Evolutionary conservation across 371 early-diverging fungal genomes (phyloP).

Genomic region (Apophysomyces variabilis): DNA sequence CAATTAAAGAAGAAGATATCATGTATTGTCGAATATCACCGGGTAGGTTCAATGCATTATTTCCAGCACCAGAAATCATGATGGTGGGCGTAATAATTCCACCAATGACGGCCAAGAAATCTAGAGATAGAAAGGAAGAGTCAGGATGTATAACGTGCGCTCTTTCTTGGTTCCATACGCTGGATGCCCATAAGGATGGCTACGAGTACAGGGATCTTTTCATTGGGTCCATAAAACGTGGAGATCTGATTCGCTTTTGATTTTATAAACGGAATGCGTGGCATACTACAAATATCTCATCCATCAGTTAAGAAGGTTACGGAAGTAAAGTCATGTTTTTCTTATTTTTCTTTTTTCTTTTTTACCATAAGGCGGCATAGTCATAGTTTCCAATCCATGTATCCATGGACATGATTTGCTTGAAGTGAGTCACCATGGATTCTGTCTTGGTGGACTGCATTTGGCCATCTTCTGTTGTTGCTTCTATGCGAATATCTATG

Average conservation of each 20-base stretch:
- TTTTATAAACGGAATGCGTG: slow-evolving; percentile 29
- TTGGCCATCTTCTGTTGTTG: not conserved
- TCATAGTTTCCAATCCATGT: slow-evolving; percentile 44
- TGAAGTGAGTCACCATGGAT: no score
- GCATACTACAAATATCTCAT: slow-evolving; percentile 21
- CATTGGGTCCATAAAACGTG: slow-evolving; percentile 40
- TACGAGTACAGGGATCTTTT: slow-evolving; percentile 34
- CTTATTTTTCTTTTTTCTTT: not conserved
- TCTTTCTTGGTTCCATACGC: slow-evolving; percentile 17
- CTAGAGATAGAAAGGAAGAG: slow-evolving; percentile 19
- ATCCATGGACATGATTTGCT: slow-evolving; percentile 4
- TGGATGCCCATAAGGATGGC: slow-evolving; percentile 38
- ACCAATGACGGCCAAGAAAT: slow-evolving; percentile 55
- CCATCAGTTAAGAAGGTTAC: not conserved
- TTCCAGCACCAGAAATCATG: slow-evolving; percentile 53
- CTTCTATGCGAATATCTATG: slow-evolving; percentile 19
- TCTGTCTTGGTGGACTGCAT: no score
- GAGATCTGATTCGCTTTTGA: slow-evolving; percentile 16
- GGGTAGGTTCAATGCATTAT: slow-evolving; percentile 50
- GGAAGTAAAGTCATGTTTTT: slow-evolving; percentile 2
- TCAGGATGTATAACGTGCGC: not conserved
- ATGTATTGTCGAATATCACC: slow-evolving; percentile 50
- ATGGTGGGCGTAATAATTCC: slow-evolving; percentile 57
- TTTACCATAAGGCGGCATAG: slow-evolving; percentile 37
- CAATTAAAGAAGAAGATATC: slow-evolving; percentile 57